These are phyloP conservation scores for Pythium sukuiense DNA, from an alignment of 352 stramenopile species.

Conservation along the genomic window DNA sequence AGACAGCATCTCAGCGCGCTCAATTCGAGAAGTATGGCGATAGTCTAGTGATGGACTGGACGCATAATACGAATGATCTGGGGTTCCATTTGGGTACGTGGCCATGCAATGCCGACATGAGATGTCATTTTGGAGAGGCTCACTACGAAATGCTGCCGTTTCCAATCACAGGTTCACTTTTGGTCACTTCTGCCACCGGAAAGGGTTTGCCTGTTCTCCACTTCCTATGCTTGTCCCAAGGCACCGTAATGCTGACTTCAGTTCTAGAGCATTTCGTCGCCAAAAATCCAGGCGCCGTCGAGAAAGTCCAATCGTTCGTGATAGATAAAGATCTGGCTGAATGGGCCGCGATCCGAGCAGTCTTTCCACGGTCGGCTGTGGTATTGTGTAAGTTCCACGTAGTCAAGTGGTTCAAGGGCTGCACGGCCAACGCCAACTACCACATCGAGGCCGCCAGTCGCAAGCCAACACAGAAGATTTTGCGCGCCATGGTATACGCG, in stretches of 20 bases:
- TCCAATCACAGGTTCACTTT: not conserved
- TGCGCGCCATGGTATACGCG: not conserved
- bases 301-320: slow-evolving; percentile 13
- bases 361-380: not conserved
- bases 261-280: slow-evolving; percentile 15
- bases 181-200: not conserved
- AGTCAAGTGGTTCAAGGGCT: slow-evolving; percentile 1
- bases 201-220: slow-evolving; percentile 23
- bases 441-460: not conserved
- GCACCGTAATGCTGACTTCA: slow-evolving; percentile 7
- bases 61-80: too few species aligned
- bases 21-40: not conserved
- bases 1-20: not conserved
- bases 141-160: too few species aligned
- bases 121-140: too few species aligned
- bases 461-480: not conserved
- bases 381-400: not conserved
- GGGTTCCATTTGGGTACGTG: too few species aligned
- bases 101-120: too few species aligned
- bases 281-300: not conserved
- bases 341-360: not conserved
- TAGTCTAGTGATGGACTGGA: too few species aligned
- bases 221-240: slow-evolving; percentile 20
- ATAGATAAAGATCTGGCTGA: slow-evolving; percentile 29
- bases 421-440: not conserved